These are phyloP conservation scores for Uronychia binucleata DNA, from an alignment of 73 alveolate species.

Conservation along the genomic window DNA sequence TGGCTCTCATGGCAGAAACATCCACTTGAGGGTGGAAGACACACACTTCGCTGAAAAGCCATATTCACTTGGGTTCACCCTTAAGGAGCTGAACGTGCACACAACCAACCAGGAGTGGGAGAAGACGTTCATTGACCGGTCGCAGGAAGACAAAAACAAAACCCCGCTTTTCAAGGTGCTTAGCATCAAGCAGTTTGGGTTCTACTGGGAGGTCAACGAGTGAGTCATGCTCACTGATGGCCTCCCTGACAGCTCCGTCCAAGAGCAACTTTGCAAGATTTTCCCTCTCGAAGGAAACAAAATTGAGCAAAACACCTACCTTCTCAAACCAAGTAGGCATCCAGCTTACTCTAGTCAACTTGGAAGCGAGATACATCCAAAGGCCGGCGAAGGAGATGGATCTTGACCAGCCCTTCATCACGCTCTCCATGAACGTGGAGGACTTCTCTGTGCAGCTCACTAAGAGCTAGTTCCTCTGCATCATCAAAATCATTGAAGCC, in stretches of 20 bases:
- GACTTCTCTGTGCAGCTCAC: constrained; percentile 39
- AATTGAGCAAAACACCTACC: constrained; percentile 19
- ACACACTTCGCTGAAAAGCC: constrained; percentile 13
- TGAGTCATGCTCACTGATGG: constrained; percentile 10
- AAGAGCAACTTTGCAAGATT: neutral
- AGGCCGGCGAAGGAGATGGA: neutral
- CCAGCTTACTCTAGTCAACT: neutral
- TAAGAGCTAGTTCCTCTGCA: constrained; percentile 44
- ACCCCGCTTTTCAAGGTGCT: constrained; percentile 57
- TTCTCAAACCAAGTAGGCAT: constrained; percentile 21
- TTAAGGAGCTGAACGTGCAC: constrained; percentile 44
- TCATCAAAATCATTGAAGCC: constrained; percentile 37
- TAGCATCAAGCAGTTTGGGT: constrained; percentile 30
- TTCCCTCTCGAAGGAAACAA: constrained; percentile 10
- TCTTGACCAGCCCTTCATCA: constrained; percentile 7
- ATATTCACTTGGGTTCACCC: constrained; percentile 59
- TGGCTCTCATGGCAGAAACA: constrained; percentile 3
- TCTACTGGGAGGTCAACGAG: constrained; percentile 59
- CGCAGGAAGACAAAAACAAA: constrained; percentile 26
- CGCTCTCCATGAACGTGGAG: constrained; percentile 48
- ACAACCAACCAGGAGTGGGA: constrained; percentile 54
- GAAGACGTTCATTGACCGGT: constrained; percentile 46
- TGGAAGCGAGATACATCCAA: neutral
- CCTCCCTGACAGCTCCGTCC: neutral
- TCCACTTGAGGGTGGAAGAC: constrained; percentile 58